phyloP scores from a whole-genome alignment of 2,329 filamentous ascomycete species.

The Ophiocordyceps sinensis region DNA sequence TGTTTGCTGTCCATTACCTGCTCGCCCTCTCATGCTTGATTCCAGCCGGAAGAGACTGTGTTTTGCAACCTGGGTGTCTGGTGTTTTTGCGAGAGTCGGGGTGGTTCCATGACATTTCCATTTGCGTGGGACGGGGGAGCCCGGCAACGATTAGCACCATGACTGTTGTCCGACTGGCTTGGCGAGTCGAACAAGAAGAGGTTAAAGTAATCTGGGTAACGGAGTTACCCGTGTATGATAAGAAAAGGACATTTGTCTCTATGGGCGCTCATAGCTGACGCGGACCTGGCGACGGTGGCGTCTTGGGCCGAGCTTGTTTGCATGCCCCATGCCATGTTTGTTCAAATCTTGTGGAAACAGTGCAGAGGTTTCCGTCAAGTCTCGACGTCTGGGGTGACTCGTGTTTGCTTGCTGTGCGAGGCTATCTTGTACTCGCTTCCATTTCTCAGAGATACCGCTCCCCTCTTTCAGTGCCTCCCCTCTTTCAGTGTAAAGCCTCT shows the following conservation, averaged over 20 bases:
- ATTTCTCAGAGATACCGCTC: too few species aligned
- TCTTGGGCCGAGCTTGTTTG: too few species aligned
- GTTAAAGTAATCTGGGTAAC: conserved; percentile 15
- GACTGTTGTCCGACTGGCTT: neutral
- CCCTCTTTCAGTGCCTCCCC: too few species aligned
- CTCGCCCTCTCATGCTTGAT: neutral
- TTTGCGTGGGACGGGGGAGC: neutral
- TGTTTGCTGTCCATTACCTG: neutral
- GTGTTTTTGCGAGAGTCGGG: neutral
- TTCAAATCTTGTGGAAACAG: too few species aligned
- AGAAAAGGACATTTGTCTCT: conserved; percentile 3
- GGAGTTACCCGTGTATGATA: conserved; percentile 20
- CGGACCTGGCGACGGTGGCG: too few species aligned
- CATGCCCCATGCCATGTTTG: too few species aligned
- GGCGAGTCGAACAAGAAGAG: neutral
- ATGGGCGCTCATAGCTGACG: neutral
- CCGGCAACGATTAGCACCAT: neutral
- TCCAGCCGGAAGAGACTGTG: neutral
- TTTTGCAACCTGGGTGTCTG: neutral
- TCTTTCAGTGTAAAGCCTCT: too few species aligned
- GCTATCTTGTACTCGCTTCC: too few species aligned
- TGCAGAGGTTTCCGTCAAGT: too few species aligned
- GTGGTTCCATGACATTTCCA: neutral
- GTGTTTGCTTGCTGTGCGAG: too few species aligned
- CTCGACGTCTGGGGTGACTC: too few species aligned